phyloP scores from a whole-genome alignment of 495 filamentous ascomycete species.

The Filosporella fistucella region DNA sequence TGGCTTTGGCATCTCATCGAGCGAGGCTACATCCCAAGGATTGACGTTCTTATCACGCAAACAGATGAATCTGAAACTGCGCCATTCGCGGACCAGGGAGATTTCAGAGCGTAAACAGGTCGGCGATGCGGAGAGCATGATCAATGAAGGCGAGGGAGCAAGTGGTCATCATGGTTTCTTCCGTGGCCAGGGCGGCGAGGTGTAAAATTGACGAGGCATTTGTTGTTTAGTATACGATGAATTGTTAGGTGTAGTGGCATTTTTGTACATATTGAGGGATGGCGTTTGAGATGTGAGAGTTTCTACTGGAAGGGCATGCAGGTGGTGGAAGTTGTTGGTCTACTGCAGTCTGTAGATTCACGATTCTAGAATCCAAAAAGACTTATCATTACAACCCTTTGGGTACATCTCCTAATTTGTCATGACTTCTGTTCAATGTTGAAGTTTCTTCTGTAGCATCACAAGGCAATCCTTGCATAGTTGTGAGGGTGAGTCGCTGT shows the following conservation, averaged over 20 bases:
- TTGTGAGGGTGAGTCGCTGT: too few species aligned
- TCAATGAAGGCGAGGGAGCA: slow-evolving; percentile 35
- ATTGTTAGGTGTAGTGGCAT: not conserved
- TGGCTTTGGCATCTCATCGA: slow-evolving; percentile 27
- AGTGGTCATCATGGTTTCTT: slow-evolving; percentile 23
- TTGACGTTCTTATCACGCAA: slow-evolving; percentile 69
- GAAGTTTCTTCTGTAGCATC: too few species aligned
- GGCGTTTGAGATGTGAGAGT: not conserved
- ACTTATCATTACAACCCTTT: too few species aligned
- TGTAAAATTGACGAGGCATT: slow-evolving; percentile 7
- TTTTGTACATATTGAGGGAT: slow-evolving; percentile 4
- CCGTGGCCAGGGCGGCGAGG: slow-evolving; percentile 23
- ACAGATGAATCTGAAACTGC: slow-evolving; percentile 48
- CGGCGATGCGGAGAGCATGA: slow-evolving; percentile 71
- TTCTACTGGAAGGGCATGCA: too few species aligned
- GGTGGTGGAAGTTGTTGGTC: too few species aligned
- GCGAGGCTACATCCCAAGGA: slow-evolving; percentile 60
- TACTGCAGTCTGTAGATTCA: too few species aligned
- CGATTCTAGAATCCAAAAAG: too few species aligned
- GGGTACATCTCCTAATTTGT: too few species aligned
- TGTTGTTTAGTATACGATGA: not conserved
- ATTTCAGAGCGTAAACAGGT: slow-evolving; percentile 83
- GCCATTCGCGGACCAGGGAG: slow-evolving; percentile 43
- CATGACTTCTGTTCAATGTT: too few species aligned
- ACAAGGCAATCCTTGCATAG: too few species aligned